Conservation (phyloP, 768 basidiomycete species). For the Porpolomopsis calyptriformis region DNA sequence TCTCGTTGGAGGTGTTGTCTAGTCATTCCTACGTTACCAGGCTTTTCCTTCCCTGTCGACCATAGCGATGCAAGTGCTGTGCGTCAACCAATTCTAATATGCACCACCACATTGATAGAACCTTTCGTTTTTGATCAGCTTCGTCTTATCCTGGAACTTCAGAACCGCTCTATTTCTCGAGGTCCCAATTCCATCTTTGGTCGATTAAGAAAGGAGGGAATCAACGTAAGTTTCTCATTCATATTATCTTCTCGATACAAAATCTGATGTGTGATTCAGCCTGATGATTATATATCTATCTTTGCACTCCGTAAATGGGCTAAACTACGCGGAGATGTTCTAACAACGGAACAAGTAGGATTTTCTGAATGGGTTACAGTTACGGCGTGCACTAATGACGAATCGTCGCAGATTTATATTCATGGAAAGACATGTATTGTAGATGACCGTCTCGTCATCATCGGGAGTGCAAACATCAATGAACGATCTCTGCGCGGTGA, state of each 20-base stretch:
- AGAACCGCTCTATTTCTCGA: constrained; percentile 78
- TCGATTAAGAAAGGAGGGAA: constrained; percentile 73
- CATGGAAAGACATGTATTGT: constrained; percentile 85
- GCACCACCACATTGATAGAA: background rate
- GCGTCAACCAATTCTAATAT: constrained; percentile 22
- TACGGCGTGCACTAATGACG: background rate
- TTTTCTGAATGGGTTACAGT: constrained; percentile 1
- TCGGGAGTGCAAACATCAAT: constrained; percentile 96
- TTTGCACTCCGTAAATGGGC: constrained; percentile 93
- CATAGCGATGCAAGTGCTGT: constrained; percentile 89
- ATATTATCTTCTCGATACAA: constrained; percentile 3
- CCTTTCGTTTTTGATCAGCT: constrained; percentile 37
- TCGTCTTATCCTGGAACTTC: constrained; percentile 91
- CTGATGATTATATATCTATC: constrained; percentile 83
- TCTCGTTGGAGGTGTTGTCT: constrained; percentile 90
- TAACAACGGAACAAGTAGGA: constrained; percentile 80
- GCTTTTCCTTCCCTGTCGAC: constrained; percentile 89
- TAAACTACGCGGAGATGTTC: constrained; percentile 69
- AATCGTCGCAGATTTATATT: constrained; percentile 65
- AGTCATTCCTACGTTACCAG: constrained; percentile 83
- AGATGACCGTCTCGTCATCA: constrained; percentile 89
- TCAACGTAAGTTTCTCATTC: constrained; percentile 51
- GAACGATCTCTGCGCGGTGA: constrained; percentile 94
- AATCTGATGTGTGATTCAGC: constrained; percentile 39
- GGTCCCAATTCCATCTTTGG: constrained; percentile 90